A percentile compares a stretch with the other conserved stretches of the same genome.
Evolutionary conservation across 352 stramenopile genomes (phyloP).

Genomic region (Phytophthora pinifolia): DNA sequence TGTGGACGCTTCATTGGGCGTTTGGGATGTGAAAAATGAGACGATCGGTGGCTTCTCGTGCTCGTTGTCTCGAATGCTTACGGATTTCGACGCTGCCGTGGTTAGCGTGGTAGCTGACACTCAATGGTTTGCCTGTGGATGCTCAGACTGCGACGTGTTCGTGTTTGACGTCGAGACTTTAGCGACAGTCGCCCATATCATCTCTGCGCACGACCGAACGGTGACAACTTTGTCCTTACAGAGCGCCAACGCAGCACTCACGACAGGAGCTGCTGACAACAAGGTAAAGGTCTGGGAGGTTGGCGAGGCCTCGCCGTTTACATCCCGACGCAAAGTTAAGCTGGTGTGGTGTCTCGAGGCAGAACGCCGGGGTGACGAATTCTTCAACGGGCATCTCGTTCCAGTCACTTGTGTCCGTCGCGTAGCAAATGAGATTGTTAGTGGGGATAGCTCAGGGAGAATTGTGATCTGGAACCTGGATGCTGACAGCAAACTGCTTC

Average conservation of each 20-base stretch:
- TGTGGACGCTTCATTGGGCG: constrained; percentile 57
- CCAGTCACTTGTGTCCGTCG: constrained; percentile 58
- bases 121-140: constrained; percentile 55
- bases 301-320: constrained; percentile 20
- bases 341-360: constrained; percentile 43
- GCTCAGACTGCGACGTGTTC: constrained; percentile 74
- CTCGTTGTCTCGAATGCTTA: constrained; percentile 50
- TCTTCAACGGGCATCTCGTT: constrained; percentile 55
- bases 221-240: constrained; percentile 50
- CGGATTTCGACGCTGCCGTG: constrained; percentile 73
- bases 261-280: constrained; percentile 58
- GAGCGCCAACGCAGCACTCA: constrained; percentile 44
- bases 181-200: constrained; percentile 48
- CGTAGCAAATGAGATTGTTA: constrained; percentile 72
- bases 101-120: constrained; percentile 63
- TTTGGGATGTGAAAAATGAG: constrained; percentile 68
- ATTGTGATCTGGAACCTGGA: constrained; percentile 77
- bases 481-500: constrained; percentile 56
- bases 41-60: constrained; percentile 50
- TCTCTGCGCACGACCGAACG: constrained; percentile 51
- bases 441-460: constrained; percentile 55
- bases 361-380: constrained; percentile 38
- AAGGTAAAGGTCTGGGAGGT: constrained; percentile 70
- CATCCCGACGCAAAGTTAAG: constrained; percentile 35
- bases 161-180: constrained; percentile 53